These are phyloP conservation scores for Hibiscus syriacus DNA, from an alignment of 345 rosid species.

Conservation along the genomic window DNA sequence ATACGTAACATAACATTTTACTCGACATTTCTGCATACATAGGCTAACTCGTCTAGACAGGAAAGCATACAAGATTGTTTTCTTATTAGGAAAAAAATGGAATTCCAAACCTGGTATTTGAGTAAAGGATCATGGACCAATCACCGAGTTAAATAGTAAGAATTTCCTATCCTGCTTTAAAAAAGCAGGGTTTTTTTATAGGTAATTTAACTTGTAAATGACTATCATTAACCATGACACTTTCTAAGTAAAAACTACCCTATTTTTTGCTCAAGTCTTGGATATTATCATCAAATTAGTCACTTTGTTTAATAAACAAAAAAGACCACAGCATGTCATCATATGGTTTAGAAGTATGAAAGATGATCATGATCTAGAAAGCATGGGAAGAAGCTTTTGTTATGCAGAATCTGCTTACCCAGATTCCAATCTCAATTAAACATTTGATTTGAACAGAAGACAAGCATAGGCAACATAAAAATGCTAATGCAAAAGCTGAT, in stretches of 20 bases:
- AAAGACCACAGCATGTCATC: not conserved
- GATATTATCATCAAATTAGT: not conserved
- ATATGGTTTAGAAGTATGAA: not conserved
- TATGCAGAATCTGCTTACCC: too few relatives aligned
- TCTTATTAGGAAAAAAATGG: not conserved
- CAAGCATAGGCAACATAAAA: too few relatives aligned
- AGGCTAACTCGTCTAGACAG: not conserved
- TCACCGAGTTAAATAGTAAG: not conserved
- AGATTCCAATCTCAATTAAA: not conserved
- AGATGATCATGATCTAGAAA: not conserved
- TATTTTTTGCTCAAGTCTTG: not conserved
- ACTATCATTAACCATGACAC: not conserved
- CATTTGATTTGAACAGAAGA: not conserved
- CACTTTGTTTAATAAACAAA: not conserved
- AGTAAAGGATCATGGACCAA: not conserved
- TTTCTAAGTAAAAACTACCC: not conserved
- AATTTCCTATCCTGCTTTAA: not conserved
- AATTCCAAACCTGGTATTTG: not conserved
- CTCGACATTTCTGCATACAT: not conserved
- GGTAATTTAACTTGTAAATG: not conserved
- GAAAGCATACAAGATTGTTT: not conserved
- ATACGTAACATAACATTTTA: not conserved
- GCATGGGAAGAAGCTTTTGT: too few relatives aligned
- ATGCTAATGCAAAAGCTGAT: not conserved
- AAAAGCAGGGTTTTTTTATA: not conserved